A percentile compares a stretch with the other conserved stretches of the same genome.
These are phyloP conservation scores for Nemania sp. DNA, from an alignment of 2,329 filamentous ascomycete species.

Conservation along the genomic window DNA sequence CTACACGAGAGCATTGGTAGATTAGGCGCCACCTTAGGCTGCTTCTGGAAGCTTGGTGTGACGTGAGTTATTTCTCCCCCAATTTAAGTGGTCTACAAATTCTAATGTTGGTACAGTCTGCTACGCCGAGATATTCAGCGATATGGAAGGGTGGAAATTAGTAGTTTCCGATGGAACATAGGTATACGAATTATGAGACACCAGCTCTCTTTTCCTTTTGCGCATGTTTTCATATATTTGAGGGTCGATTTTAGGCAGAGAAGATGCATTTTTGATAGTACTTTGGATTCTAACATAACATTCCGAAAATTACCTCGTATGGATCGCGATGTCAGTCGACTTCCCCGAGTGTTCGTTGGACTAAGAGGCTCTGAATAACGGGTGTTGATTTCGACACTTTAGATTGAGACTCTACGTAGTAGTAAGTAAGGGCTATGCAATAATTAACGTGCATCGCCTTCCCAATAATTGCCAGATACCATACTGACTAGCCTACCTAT, in stretches of 20 bases:
- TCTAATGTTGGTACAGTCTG: conserved; percentile 6
- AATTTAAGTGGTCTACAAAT: background rate
- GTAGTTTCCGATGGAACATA: background rate
- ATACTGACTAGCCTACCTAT: no score
- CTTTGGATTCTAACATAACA: background rate
- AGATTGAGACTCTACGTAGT: no score
- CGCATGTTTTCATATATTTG: background rate
- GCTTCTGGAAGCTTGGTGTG: background rate
- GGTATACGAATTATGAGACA: background rate
- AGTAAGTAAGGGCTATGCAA: no score
- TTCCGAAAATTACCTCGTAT: background rate
- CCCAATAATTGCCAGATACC: no score
- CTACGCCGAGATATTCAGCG: background rate
- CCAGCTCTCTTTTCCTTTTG: background rate
- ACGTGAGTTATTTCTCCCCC: conserved; percentile 3
- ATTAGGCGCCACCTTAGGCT: background rate
- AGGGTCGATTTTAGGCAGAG: background rate
- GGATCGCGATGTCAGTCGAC: no score
- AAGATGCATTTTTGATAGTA: background rate
- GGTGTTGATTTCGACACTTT: no score
- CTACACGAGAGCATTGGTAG: conserved; percentile 7
- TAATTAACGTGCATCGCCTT: no score
- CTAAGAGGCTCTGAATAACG: no score
- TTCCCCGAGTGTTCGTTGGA: background rate
- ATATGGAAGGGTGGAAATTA: background rate